Base-by-base conservation (phyloP, 768 basidiomycete species). In the Collybia nuda region DNA sequence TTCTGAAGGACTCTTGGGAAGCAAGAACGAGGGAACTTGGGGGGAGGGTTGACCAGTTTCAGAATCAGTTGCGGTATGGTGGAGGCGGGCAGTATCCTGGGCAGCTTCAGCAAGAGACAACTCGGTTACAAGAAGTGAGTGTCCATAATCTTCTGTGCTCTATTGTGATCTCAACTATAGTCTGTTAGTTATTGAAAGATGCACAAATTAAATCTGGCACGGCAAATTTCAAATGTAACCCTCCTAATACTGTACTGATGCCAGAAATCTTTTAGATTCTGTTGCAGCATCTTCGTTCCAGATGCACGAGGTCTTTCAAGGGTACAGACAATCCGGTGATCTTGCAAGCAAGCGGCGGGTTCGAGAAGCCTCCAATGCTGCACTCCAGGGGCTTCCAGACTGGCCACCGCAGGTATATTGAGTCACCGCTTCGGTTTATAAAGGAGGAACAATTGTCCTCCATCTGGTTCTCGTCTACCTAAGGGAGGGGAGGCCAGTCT, bases 351-450 rank as follows among this genome's bases (percentile, higher is more conserved):
- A 89, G 64, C 74, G 74, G 18, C 81, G 88, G 19, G 90, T 92
- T 8, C 80, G 87, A 26, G 88, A 92, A 64, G 82, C 85, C 2
- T 84, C 83, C 44, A 92, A 92, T 59, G 87, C 88, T 11, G 86
- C 90, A 5, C 63, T 92, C 40, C 73, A 74, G 36, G 76, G 76
- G 37, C 66, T 91, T n/a, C 89, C 90, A 2, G 86, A 87, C 52
- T 92, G 85, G 84, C 90, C 90, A 0, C 67, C 76, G 8, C 67
- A 70, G 41, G 61, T 67, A 12, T 71, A 67, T 44, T 71, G 62
- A 53, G 57, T 42, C 18, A 49, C 38, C 39, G 47, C 46, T 8
- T 23, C 32, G 9, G 22, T 7, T 4, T 26, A 26, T 26, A 24
- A 26, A 24, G 29, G n/a, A 28, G 9, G 35, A 18, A 46, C 44